Percentiles rank a stretch among this genome's conserved stretches.
Conservation (phyloP, 106 monocot species). For the Hemerocallis citrina region DNA sequence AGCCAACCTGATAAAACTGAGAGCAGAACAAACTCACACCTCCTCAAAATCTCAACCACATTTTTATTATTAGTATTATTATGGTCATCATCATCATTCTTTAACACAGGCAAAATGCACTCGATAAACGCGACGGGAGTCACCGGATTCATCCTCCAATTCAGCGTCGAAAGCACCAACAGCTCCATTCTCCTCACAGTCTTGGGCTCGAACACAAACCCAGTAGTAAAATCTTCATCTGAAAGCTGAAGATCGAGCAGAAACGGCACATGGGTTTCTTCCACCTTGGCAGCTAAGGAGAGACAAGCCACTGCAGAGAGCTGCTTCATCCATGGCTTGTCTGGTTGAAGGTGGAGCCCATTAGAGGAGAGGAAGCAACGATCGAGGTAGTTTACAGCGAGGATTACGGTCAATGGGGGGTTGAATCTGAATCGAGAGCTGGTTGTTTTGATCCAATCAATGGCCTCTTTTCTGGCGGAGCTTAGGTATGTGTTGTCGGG, state of each 20-base stretch:
- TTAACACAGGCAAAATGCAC: slow-evolving; percentile 9
- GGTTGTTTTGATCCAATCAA: slow-evolving; percentile 22
- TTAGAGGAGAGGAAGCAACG: slow-evolving; percentile 31
- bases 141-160: slow-evolving; percentile 39
- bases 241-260: slow-evolving; percentile 46
- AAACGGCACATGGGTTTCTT: slow-evolving; percentile 53
- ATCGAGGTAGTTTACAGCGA: slow-evolving; percentile 58
- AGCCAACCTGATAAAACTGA: slow-evolving; percentile 11
- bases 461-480: slow-evolving; percentile 18
- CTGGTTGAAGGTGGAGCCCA: slow-evolving; percentile 13
- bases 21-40: slow-evolving; percentile 20
- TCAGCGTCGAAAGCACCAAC: slow-evolving; percentile 43
- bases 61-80: too few species aligned
- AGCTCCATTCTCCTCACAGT: slow-evolving; percentile 61
- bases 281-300: slow-evolving; percentile 55
- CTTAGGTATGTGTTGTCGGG: slow-evolving; percentile 1
- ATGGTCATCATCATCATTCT: background rate
- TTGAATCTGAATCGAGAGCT: slow-evolving; percentile 29
- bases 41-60: slow-evolving; percentile 11
- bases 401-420: slow-evolving; percentile 26
- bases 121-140: slow-evolving; percentile 41
- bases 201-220: slow-evolving; percentile 39
- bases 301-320: slow-evolving; percentile 50
- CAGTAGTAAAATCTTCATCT: slow-evolving; percentile 4
- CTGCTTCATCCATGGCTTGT: slow-evolving; percentile 53